These are phyloP conservation scores for Aureobasidium sp. DNA, from an alignment of 2,329 filamentous ascomycete species.

Conservation along the genomic window DNA sequence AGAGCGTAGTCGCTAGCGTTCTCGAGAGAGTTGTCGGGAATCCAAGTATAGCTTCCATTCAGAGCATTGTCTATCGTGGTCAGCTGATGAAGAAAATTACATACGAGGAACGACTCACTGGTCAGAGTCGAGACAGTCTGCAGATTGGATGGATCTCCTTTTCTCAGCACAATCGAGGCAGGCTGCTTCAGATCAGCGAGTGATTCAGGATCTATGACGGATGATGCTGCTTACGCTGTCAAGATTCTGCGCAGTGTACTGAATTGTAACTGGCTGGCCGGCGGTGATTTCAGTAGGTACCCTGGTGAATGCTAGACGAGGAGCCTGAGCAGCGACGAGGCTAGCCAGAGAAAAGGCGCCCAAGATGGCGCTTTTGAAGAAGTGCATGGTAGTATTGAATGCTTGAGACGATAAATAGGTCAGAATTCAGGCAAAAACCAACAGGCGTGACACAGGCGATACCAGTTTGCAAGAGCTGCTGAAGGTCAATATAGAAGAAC, in stretches of 20 bases:
- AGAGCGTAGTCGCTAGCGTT: constrained; percentile 50
- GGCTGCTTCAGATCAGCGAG: constrained; percentile 30
- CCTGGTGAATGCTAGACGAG: constrained; percentile 46
- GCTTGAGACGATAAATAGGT: not conserved
- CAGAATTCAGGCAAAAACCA: not conserved
- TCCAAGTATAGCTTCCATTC: constrained; percentile 47
- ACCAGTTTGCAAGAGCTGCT: no score
- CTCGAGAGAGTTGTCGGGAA: constrained; percentile 37
- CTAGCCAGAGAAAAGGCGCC: constrained; percentile 36
- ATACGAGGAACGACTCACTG: constrained; percentile 31
- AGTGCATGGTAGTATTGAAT: constrained; percentile 21
- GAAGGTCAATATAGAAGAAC: no score
- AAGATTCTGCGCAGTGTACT: constrained; percentile 24
- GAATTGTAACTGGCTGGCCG: constrained; percentile 40
- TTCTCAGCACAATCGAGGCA: constrained; percentile 50
- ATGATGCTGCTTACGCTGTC: constrained; percentile 13
- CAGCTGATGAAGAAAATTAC: no score
- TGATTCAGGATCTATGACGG: not conserved
- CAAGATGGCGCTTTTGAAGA: constrained; percentile 43
- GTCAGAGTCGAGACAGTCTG: constrained; percentile 44
- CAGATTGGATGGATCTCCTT: constrained; percentile 46
- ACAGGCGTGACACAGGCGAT: not conserved
- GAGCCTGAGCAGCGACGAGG: constrained; percentile 41
- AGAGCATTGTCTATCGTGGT: constrained; percentile 32
- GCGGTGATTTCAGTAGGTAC: constrained; percentile 43